phyloP scores from a whole-genome alignment of 495 filamentous ascomycete species.

The Evernia prunastri region DNA sequence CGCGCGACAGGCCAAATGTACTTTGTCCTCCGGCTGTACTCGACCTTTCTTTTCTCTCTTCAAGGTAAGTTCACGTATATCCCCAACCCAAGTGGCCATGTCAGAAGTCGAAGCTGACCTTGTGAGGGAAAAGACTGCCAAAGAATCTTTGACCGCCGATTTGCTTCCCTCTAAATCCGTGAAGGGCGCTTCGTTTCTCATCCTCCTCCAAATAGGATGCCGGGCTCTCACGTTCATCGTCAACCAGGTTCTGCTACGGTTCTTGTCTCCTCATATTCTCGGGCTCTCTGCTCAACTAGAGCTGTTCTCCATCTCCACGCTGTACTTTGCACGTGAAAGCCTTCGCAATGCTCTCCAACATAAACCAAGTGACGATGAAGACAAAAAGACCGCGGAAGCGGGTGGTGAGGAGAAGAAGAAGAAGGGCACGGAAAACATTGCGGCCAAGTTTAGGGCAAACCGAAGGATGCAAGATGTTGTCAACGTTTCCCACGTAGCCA shows the following conservation, averaged over 20 bases:
- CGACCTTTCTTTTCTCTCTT: not conserved
- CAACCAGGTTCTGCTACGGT: conserved; percentile 84
- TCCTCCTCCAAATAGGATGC: conserved; percentile 76
- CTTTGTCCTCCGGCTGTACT: not conserved
- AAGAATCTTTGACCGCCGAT: not conserved
- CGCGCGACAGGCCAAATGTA: conserved; percentile 10
- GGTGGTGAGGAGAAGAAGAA: not conserved
- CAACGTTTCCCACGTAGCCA: conserved; percentile 78
- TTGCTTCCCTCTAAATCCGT: conserved; percentile 41
- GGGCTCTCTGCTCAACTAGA: conserved; percentile 86
- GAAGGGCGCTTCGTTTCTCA: conserved; percentile 73
- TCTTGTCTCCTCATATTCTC: conserved; percentile 72
- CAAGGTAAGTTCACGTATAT: conserved; percentile 11
- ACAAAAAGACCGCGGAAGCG: conserved; percentile 22
- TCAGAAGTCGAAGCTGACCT: not conserved
- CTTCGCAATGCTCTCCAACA: conserved; percentile 80
- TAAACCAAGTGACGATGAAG: conserved; percentile 43
- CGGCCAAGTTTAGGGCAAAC: not conserved
- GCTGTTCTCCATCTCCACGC: conserved; percentile 75
- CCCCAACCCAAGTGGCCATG: conserved; percentile 8
- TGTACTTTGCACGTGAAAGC: conserved; percentile 89
- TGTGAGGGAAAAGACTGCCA: not conserved
- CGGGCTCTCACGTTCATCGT: conserved; percentile 81
- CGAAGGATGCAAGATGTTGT: conserved; percentile 58
- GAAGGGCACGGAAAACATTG: conserved; percentile 9